Base-by-base conservation (phyloP, 805 yeast species). In the Saccharomycopsis microspora region DNA sequence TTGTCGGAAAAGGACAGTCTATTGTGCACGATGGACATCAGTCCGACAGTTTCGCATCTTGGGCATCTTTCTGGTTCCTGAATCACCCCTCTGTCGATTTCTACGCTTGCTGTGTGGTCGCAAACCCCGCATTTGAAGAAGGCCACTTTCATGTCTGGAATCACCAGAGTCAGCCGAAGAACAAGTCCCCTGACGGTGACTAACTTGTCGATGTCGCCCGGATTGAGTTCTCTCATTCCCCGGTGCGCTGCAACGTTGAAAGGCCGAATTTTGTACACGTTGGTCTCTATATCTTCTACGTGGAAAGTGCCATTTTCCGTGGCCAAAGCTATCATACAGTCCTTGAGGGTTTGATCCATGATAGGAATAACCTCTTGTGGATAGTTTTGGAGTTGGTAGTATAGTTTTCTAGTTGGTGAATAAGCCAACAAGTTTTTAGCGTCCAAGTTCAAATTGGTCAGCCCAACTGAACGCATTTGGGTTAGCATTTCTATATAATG, bases 141-240 rank as follows among this genome's bases (percentile, higher is more conserved):
- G 0, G 97, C 97, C 43, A 84, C 87, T 61, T 88, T 89, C 98
- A 93, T 93, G 63, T 93, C 98, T 8, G 98, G 98, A 44, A 93
- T 86, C 36, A 93, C 79, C 8, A 97, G 78, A 5, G 96, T 86
- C 5, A 95, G 72, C 57, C 98, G 75, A 45, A 93, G 69, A 0
- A 88, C 94, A 41, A 93, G 71, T 27, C 98, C 98, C 65, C 90
- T 93, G 48, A 93, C 79, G 44, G 86, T 75, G 6, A 93, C 95
- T 50, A 93, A 71, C 60, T 90, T 89, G 65, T 93, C 98, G 54
- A 93, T 90, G 64, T 89, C 97, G 52, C 80, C 80, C 4, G 97
- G 97, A 58, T 90, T 89, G 55, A 89, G 68, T 54, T 89, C 97
- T 56, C 97, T 78, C 86, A 89, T 85, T 44, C 96, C 96, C 52